phyloP scores from a whole-genome alignment of 179 eudicot genomes.

The Beta macrorhiza region DNA sequence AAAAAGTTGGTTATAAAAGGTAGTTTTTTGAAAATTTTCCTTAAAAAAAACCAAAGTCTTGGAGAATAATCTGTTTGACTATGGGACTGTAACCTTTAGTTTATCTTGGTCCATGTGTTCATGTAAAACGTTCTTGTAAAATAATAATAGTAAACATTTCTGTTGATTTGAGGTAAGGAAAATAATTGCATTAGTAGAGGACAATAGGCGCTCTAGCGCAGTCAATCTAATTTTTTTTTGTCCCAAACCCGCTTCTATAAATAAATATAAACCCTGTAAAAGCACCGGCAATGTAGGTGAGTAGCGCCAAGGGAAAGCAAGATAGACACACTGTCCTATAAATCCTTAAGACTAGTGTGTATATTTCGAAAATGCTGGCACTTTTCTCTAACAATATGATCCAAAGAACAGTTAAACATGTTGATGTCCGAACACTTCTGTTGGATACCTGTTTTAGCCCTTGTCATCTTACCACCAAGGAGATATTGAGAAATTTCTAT shows the following conservation, averaged over 20 bases:
- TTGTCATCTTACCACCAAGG: too few species aligned
- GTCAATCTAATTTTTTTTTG: not conserved
- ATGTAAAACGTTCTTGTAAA: not conserved
- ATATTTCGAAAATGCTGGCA: too few species aligned
- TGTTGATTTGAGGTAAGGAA: not conserved
- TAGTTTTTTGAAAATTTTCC: too few species aligned
- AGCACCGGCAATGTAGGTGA: not conserved
- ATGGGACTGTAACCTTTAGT: not conserved
- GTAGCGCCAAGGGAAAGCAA: not conserved
- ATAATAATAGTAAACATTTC: not conserved
- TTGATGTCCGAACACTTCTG: not conserved
- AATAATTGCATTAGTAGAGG: not conserved
- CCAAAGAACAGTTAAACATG: not conserved
- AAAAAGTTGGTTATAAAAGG: too few species aligned
- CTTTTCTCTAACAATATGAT: not conserved
- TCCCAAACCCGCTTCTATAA: too few species aligned
- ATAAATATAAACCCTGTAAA: not conserved
- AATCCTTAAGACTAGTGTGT: not conserved
- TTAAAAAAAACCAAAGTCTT: not conserved
- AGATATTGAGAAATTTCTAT: too few species aligned
- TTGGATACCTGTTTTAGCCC: not conserved
- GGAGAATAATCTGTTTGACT: not conserved
- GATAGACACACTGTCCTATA: not conserved
- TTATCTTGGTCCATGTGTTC: not conserved
- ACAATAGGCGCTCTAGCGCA: not conserved